Evolutionary conservation across 768 basidiomycete genomes (phyloP), one percentile per base, ranked within the genome.

Genomic region (Pulveroboletus sp.): DNA sequence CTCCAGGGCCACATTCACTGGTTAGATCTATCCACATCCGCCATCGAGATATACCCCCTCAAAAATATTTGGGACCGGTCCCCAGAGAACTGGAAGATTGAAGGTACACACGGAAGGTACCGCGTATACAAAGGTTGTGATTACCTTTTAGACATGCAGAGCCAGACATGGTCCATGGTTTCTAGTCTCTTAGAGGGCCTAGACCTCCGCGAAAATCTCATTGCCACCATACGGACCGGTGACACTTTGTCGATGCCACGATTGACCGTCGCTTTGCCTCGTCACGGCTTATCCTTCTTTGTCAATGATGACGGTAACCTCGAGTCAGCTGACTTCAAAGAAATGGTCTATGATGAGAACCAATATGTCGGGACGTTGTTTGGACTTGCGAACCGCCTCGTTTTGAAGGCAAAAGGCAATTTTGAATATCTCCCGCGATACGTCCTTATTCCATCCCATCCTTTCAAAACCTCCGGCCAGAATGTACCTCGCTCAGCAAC

Each of bases 291-390:
- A 13, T 57, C 65, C 4, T 78, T 78, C 42, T 65, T 69, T 39
- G 33, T 72, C 19, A 65, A 67, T 17, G 11, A 24, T 0, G 4
- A 24, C 1, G 50, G 52, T 19, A 48, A 60, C 8, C 53, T 78
- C 7, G 67, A 76, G 47, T 75, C 69, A 21, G 50, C 41, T 9
- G 73, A 74, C 38, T 60, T 73, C 40, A 65, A 64, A 5, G 61
- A 60, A 17, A 74, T 73, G 64, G 56, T 71, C 14, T 57, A 75
- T 9, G 72, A 75, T 33, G 11, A 43, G 5, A 35, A 61, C 29
- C 77, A 77, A 47, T 71, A 61, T 0, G 51, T 60, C 9, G 74
- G 72, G 1, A 68, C 75, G 1, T 59, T 79, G 56, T 60, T 74
- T 35, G 77, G 78, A 11, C 51, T 79, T 35, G 25, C 31, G 5